Conservation (phyloP, 768 basidiomycete genomes). For the Hysterangium stoloniferum region DNA sequence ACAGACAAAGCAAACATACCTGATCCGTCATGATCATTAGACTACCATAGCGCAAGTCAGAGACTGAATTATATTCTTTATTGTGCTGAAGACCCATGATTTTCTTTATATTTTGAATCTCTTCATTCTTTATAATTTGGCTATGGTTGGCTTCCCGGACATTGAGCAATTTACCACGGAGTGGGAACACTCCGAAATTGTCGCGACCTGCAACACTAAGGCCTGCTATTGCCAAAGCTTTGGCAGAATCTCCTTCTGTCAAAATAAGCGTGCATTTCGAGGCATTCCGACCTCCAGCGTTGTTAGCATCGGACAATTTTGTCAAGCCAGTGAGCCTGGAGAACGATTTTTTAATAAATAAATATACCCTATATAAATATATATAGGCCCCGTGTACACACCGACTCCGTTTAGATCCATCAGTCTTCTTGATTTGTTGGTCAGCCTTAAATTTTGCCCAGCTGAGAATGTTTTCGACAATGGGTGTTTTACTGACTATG, state of each 20-base stretch:
- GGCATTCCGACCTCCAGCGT: slow-evolving; percentile 80
- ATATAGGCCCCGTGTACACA: slow-evolving; percentile 22
- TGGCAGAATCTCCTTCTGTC: slow-evolving; percentile 99
- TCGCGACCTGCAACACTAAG: slow-evolving; percentile 93
- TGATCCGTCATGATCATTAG: slow-evolving; percentile 99
- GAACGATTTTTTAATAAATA: background rate
- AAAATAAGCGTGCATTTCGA: slow-evolving; percentile 88
- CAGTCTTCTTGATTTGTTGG: slow-evolving; percentile 92
- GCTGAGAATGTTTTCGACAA: slow-evolving; percentile 86
- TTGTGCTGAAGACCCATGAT: slow-evolving; percentile 95
- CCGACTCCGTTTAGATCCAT: slow-evolving; percentile 86
- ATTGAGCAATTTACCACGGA: slow-evolving; percentile 94
- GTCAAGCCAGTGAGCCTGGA: slow-evolving; percentile 79
- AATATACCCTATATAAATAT: no score
- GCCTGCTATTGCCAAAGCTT: slow-evolving; percentile 91
- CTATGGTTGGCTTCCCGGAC: slow-evolving; percentile 95
- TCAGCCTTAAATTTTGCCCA: slow-evolving; percentile 98
- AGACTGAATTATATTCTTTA: slow-evolving; percentile 68
- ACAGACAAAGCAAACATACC: slow-evolving; percentile 40
- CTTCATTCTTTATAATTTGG: slow-evolving; percentile 96
- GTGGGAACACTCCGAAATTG: slow-evolving; percentile 94
- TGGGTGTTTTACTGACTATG: slow-evolving; percentile 77
- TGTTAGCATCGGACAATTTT: slow-evolving; percentile 95
- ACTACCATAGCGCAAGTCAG: slow-evolving; percentile 80
- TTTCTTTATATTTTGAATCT: slow-evolving; percentile 96